Evolutionary conservation across 176 grass and related monocot genomes (phyloP), one percentile per base, ranked within the genome.

Genomic region (Ampelocalamus luodianensis): DNA sequence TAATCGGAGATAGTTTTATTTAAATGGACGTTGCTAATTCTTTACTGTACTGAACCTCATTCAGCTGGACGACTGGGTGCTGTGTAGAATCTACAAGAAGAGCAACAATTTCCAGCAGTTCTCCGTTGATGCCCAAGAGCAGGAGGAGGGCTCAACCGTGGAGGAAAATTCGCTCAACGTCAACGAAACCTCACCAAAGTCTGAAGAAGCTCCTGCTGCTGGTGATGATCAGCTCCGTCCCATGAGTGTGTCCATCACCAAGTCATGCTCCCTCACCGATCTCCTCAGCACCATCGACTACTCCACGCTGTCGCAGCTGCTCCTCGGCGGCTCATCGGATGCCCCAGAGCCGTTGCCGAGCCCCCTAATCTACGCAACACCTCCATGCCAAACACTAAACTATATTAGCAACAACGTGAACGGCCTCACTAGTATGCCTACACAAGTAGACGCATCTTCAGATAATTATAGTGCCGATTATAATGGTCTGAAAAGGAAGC

Each of bases 51-150:
- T 18, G 5, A 2, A 16, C 44, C 84, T 2, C n/a, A 5, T 79
- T 55, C 92, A 92, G 92, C 4, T 94, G 87, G 93, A 94, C 27
- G 93, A 94, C 83, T 94, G 90, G 93, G 93, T 94, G 42, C 93
- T 94, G 29, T 94, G 93, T 56, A 87, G 90, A 23, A 94, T 94
- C 87, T 48, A 92, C 90, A 90, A 92, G 82, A 94, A 90, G 85
- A 80, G 74, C 81, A 88, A 62, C 82, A 69, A 82, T 3, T 69
- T 73, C 3, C 49, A 2, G 1, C 49, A 2, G 0, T 49, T 72
- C 45, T 38, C 37, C 10, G 22, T 26, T 15, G 61, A 61, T 27
- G 85, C 79, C 8, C 87, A 81, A 2, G 87, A 94, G 0, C 87
- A 87, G 48, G 84, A 89, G 27, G 81, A 65, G 45, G 81, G 83